Conservation (phyloP, 176 grass and related monocot genomes). For the Otatea glauca region DNA sequence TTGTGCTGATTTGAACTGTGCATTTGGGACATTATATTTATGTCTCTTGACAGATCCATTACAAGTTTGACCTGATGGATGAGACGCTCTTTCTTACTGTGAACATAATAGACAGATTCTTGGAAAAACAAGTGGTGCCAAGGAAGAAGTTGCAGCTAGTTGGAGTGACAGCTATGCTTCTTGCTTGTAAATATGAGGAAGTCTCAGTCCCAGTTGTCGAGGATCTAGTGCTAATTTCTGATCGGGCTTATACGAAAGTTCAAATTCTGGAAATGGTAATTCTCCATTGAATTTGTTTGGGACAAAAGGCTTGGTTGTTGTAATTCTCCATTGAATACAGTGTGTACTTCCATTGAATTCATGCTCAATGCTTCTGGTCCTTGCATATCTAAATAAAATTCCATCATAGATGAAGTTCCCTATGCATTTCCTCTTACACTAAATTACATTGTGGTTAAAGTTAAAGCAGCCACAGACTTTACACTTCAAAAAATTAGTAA, state of each 20-base stretch:
- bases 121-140: slow-evolving; percentile 67
- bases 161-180: slow-evolving; percentile 89
- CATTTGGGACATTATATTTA: slow-evolving; percentile 22
- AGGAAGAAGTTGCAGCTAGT: slow-evolving; percentile 90
- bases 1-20: neutral
- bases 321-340: slow-evolving; percentile 46
- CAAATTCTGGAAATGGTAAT: slow-evolving; percentile 93
- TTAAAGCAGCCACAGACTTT: neutral
- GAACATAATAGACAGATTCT: slow-evolving; percentile 92
- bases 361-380: neutral
- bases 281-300: neutral
- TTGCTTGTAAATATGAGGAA: slow-evolving; percentile 96
- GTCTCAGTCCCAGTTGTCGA: slow-evolving; percentile 87
- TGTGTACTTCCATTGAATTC: neutral
- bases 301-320: neutral
- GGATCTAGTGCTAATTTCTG: slow-evolving; percentile 80
- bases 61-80: slow-evolving; percentile 92
- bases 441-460: neutral
- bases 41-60: slow-evolving; percentile 72
- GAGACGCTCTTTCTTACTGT: slow-evolving; percentile 93
- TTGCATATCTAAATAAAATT: slow-evolving; percentile 28
- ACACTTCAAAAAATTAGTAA: slow-evolving; percentile 4
- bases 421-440: neutral
- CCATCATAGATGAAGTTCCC: neutral
- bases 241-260: slow-evolving; percentile 67